Conservation (phyloP, 768 basidiomycete species). For the Termitomyces sp. region DNA sequence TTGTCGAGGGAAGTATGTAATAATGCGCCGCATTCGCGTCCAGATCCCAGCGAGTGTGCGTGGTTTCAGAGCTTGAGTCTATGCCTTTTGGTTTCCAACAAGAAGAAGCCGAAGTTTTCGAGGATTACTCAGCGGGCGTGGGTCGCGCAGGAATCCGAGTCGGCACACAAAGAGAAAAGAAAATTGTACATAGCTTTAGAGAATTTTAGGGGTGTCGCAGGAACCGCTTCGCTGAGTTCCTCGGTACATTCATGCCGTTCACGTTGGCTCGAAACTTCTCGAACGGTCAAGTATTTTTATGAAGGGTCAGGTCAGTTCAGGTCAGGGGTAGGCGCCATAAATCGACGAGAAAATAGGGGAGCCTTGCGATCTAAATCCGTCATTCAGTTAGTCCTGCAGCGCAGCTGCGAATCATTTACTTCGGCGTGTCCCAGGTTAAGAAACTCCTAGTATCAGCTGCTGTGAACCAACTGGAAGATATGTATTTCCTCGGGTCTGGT, state of each 20-base stretch:
- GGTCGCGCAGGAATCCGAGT: not conserved
- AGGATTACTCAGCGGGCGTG: not conserved
- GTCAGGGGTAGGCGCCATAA: not conserved
- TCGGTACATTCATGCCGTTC: not conserved
- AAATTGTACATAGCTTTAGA: not conserved
- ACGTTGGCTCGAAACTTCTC: not conserved
- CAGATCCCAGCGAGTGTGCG: not conserved
- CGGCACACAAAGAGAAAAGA: not conserved
- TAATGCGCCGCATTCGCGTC: not conserved
- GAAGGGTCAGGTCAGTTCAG: not conserved
- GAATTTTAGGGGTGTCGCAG: not conserved
- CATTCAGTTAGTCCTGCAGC: too few species aligned
- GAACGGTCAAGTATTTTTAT: not conserved
- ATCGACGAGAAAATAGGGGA: not conserved
- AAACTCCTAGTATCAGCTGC: not conserved
- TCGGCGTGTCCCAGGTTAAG: too few species aligned
- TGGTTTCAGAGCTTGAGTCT: not conserved
- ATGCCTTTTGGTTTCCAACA: not conserved
- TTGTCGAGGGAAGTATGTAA: not conserved
- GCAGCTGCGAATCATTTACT: not conserved
- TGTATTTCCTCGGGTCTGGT: too few species aligned
- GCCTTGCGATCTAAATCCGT: not conserved
- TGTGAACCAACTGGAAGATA: not conserved
- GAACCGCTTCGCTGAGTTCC: not conserved
- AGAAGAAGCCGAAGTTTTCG: not conserved